A percentile compares a stretch with the other conserved stretches of the same genome.
Evolutionary conservation across 495 filamentous ascomycete genomes (phyloP).

Genomic region (Penicillium daleae): DNA sequence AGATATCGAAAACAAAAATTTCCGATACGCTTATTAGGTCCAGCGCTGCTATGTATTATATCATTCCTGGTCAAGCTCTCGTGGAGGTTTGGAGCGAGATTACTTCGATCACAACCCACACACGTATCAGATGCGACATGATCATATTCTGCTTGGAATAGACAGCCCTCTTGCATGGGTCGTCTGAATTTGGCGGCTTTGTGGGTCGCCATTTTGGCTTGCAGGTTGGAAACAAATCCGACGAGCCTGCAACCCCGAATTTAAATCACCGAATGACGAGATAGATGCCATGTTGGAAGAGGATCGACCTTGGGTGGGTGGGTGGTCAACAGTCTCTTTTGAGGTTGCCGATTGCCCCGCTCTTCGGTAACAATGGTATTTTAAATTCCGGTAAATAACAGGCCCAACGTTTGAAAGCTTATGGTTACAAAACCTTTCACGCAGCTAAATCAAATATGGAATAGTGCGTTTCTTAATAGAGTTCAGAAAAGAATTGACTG

Average conservation of each 20-base stretch:
- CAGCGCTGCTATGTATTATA: constrained; percentile 1
- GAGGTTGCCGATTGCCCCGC: background rate
- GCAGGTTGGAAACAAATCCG: constrained; percentile 16
- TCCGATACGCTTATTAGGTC: constrained; percentile 2
- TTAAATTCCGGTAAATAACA: too few relatives aligned
- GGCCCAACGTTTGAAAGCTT: too few relatives aligned
- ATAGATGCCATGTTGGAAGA: constrained; percentile 1
- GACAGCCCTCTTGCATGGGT: constrained; percentile 26
- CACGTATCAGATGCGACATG: constrained; percentile 28
- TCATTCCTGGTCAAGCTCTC: constrained; percentile 18
- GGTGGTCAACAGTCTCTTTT: background rate
- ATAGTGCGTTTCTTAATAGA: too few relatives aligned
- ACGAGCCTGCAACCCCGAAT: constrained; percentile 5
- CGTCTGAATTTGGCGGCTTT: constrained; percentile 14
- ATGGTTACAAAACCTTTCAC: too few relatives aligned
- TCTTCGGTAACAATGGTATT: background rate
- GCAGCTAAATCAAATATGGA: too few relatives aligned
- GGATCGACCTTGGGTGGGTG: constrained; percentile 1
- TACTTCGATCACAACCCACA: constrained; percentile 18
- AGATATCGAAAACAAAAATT: constrained; percentile 5
- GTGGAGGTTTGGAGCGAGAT: constrained; percentile 14
- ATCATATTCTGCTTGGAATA: constrained; percentile 35
- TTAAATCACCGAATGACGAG: constrained; percentile 3
- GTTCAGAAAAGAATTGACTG: too few relatives aligned
- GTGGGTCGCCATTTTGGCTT: constrained; percentile 12